These are phyloP conservation scores for Blastobotrys indianensis DNA, from an alignment of 1,139 yeast genomes.

Conservation along the genomic window DNA sequence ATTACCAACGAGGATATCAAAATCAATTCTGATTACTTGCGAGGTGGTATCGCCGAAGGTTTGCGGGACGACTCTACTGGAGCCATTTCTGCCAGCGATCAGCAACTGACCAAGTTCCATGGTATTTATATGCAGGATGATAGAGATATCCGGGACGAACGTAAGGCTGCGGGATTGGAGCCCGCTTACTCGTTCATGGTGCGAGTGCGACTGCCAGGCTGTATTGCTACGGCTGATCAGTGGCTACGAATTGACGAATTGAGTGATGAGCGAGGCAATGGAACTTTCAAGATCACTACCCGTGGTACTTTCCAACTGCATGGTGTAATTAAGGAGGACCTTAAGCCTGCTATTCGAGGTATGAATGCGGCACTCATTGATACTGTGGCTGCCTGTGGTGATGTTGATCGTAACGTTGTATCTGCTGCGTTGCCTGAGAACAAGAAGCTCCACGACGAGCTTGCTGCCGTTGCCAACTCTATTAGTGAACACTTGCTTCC, in stretches of 20 bases:
- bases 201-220: constrained; percentile 93
- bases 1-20: constrained; percentile 95
- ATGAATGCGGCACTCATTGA: constrained; percentile 88
- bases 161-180: constrained; percentile 87
- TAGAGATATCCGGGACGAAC: constrained; percentile 89
- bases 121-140: constrained; percentile 99
- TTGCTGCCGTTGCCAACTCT: constrained; percentile 54
- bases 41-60: constrained; percentile 93
- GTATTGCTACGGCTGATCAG: constrained; percentile 80
- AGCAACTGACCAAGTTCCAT: constrained; percentile 93
- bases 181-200: constrained; percentile 97
- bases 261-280: constrained; percentile 81
- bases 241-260: constrained; percentile 83
- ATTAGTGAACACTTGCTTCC: constrained; percentile 85
- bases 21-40: constrained; percentile 72
- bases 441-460: constrained; percentile 73
- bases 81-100: constrained; percentile 87
- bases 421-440: constrained; percentile 81
- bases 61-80: constrained; percentile 80
- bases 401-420: constrained; percentile 94
- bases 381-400: constrained; percentile 98
- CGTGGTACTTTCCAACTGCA: constrained; percentile 97
- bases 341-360: constrained; percentile 88
- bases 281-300: constrained; percentile 89
- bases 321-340: constrained; percentile 84